Conservation (phyloP, 306 rosid species). For the Cucumis sativus region DNA sequence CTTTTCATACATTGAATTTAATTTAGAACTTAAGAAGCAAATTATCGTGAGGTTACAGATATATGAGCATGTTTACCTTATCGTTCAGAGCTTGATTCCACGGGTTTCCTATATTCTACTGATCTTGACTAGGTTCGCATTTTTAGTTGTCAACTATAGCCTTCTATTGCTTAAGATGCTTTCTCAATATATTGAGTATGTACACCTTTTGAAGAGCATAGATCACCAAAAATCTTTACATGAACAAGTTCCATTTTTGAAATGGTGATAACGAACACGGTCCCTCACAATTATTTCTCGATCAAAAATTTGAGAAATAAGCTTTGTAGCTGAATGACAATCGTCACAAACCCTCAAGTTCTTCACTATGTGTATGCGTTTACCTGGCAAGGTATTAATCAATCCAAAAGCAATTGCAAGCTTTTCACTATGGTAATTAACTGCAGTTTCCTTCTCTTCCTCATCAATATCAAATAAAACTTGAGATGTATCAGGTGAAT, state of each 20-base stretch:
- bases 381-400: slow-evolving; percentile 34
- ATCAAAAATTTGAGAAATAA: slow-evolving; percentile 29
- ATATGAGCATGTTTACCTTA: background rate
- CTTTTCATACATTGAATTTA: background rate
- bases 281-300: slow-evolving; percentile 43
- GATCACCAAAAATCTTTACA: slow-evolving; percentile 51
- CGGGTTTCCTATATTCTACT: background rate
- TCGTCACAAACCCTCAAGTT: slow-evolving; percentile 55
- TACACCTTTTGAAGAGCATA: background rate
- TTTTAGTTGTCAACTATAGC: background rate
- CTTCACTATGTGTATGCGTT: slow-evolving; percentile 37
- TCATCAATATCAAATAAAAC: slow-evolving; percentile 37
- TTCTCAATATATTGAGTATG: background rate
- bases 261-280: slow-evolving; percentile 46
- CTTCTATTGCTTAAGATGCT: background rate
- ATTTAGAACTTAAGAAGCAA: background rate
- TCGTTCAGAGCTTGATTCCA: background rate
- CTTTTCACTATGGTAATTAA: slow-evolving; percentile 42
- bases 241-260: slow-evolving; percentile 40
- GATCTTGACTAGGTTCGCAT: background rate
- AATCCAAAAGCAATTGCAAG: slow-evolving; percentile 54
- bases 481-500: slow-evolving; percentile 34
- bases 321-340: slow-evolving; percentile 45
- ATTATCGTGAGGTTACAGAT: background rate
- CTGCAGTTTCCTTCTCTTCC: slow-evolving; percentile 50